Percentiles rank a stretch among this genome's conserved stretches.
These are phyloP conservation scores for Neocucurbitaria cava DNA, from an alignment of 2,329 filamentous ascomycete species.

Conservation along the genomic window DNA sequence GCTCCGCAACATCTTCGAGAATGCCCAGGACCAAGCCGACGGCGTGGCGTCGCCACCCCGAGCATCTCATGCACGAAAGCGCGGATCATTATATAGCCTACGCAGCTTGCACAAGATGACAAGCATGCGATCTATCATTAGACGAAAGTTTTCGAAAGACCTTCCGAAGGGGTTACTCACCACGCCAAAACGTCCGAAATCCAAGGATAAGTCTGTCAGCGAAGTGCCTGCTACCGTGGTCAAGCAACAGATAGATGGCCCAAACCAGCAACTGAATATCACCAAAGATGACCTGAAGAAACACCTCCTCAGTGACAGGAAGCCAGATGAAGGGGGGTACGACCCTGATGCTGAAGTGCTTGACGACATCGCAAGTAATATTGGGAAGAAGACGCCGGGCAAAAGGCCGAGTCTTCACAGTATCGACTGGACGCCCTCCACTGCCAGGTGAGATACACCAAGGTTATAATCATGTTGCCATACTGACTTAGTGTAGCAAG, in stretches of 20 bases:
- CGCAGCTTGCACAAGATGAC: slow-evolving; percentile 45
- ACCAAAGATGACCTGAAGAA: slow-evolving; percentile 41
- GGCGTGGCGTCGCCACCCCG: slow-evolving; percentile 19
- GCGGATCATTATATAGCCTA: slow-evolving; percentile 39
- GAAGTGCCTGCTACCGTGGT: slow-evolving; percentile 31
- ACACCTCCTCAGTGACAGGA: slow-evolving; percentile 42
- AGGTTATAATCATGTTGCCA: not conserved
- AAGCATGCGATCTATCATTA: slow-evolving; percentile 44
- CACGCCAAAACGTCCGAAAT: slow-evolving; percentile 4
- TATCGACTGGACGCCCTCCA: slow-evolving; percentile 42
- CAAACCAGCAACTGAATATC: slow-evolving; percentile 35
- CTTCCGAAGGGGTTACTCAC: slow-evolving; percentile 16
- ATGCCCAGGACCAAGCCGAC: slow-evolving; percentile 24
- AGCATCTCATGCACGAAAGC: slow-evolving; percentile 23
- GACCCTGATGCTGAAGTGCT: slow-evolving; percentile 48
- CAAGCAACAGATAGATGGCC: slow-evolving; percentile 24
- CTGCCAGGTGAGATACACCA: slow-evolving; percentile 27
- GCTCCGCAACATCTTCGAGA: slow-evolving; percentile 43
- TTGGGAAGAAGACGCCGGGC: slow-evolving; percentile 36
- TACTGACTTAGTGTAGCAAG: slow-evolving; percentile 31
- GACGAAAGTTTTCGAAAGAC: slow-evolving; percentile 41
- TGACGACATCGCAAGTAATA: slow-evolving; percentile 39
- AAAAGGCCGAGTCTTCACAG: slow-evolving; percentile 46
- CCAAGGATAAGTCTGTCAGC: slow-evolving; percentile 9
- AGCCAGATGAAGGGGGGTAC: slow-evolving; percentile 44